phyloP scores from a whole-genome alignment of 495 filamentous ascomycete genomes.

The Xylaria intraflava region DNA sequence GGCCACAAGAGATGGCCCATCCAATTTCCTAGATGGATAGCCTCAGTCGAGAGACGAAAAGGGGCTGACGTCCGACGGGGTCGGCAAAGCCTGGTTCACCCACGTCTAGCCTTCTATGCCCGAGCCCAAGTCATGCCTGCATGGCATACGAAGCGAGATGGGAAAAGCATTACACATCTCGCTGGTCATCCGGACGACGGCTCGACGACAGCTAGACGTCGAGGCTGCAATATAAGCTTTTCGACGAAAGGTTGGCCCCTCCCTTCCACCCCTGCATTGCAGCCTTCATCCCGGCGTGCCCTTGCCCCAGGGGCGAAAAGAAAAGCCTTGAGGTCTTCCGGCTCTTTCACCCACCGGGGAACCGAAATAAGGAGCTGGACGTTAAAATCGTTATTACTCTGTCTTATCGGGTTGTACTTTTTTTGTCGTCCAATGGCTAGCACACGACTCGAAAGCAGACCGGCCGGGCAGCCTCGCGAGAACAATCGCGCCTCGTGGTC shows the following conservation, averaged over 20 bases:
- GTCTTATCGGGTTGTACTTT: not conserved
- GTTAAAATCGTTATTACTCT: not conserved
- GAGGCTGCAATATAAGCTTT: constrained; percentile 9
- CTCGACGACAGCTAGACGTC: not conserved
- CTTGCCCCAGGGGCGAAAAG: not conserved
- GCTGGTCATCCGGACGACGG: not conserved
- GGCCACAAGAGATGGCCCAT: too few species aligned
- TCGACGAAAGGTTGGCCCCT: not conserved
- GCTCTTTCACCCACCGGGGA: too few species aligned
- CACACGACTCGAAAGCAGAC: not conserved
- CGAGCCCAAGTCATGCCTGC: not conserved
- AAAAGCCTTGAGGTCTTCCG: not conserved
- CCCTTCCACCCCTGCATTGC: not conserved
- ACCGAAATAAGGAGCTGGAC: not conserved
- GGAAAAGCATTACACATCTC: not conserved
- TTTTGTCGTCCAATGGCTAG: not conserved
- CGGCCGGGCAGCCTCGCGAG: not conserved
- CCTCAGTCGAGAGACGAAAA: not conserved
- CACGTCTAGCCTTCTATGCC: not conserved
- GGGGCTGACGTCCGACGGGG: not conserved
- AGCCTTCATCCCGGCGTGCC: not conserved
- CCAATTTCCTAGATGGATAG: too few species aligned
- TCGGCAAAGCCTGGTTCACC: not conserved
- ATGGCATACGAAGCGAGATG: not conserved
- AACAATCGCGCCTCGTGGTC: not conserved